Conservation (phyloP, 176 grass and related monocot genomes). For the Oryza brachyantha region DNA sequence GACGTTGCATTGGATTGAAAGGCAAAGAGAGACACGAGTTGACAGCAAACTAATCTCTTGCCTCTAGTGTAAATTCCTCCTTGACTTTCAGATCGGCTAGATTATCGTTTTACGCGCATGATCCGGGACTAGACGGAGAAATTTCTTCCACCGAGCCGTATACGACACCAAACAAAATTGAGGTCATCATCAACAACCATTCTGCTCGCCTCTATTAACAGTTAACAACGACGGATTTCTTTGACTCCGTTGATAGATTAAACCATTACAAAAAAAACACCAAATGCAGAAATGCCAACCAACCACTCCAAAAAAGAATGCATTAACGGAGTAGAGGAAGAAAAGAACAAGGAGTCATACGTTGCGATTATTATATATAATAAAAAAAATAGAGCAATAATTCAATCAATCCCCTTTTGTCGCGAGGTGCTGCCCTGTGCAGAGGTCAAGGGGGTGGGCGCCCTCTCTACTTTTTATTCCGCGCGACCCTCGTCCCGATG, state of each 20-base stretch:
- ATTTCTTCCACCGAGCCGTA: not conserved
- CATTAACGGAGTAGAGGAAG: not conserved
- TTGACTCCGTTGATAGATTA: constrained; percentile 15
- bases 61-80: not conserved
- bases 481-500: not conserved
- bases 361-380: no score
- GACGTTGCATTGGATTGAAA: not conserved
- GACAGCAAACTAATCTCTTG: not conserved
- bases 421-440: constrained; percentile 19
- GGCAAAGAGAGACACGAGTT: not conserved
- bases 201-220: not conserved
- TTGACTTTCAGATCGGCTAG: not conserved
- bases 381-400: constrained; percentile 43
- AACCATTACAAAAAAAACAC: not conserved
- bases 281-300: not conserved
- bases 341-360: constrained; percentile 27
- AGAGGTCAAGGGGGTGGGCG: constrained; percentile 38
- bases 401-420: not conserved
- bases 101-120: not conserved
- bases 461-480: constrained; percentile 6
- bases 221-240: constrained; percentile 5
- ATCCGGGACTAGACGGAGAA: not conserved
- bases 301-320: not conserved
- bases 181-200: not conserved
- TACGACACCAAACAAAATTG: not conserved